Conservation (phyloP, 306 rosid genomes). For the Abrus precatorius region DNA sequence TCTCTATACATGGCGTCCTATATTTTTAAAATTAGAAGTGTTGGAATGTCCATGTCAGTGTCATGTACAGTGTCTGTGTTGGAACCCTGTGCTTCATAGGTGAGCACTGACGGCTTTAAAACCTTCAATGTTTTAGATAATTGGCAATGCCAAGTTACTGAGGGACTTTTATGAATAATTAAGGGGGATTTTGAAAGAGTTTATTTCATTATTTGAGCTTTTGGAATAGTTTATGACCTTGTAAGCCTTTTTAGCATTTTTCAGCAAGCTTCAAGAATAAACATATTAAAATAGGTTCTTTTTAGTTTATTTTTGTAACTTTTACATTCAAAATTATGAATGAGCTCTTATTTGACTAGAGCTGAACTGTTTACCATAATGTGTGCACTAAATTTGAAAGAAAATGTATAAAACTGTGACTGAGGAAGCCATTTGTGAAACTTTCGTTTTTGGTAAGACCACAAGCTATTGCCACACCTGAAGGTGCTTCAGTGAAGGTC, state of each 20-base stretch:
- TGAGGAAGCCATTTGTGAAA: constrained; percentile 7
- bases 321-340: not conserved
- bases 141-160: constrained; percentile 20
- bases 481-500: constrained; percentile 21
- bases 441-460: not conserved
- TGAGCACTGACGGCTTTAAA: constrained; percentile 24
- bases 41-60: too few relatives aligned
- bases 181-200: constrained; percentile 3
- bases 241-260: not conserved
- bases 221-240: not conserved
- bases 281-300: not conserved
- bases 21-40: too few relatives aligned
- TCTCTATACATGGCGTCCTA: too few relatives aligned
- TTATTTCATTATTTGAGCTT: not conserved
- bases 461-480: not conserved
- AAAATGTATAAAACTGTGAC: not conserved
- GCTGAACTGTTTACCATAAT: not conserved
- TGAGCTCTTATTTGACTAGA: not conserved
- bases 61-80: too few relatives aligned
- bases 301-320: not conserved
- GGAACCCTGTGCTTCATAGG: not conserved
- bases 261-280: not conserved
- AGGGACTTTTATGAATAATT: constrained; percentile 30
- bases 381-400: constrained; percentile 7
- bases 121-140: constrained; percentile 27